Conservation (phyloP, 345 rosid genomes). For the Arabidopsis thaliana region DNA sequence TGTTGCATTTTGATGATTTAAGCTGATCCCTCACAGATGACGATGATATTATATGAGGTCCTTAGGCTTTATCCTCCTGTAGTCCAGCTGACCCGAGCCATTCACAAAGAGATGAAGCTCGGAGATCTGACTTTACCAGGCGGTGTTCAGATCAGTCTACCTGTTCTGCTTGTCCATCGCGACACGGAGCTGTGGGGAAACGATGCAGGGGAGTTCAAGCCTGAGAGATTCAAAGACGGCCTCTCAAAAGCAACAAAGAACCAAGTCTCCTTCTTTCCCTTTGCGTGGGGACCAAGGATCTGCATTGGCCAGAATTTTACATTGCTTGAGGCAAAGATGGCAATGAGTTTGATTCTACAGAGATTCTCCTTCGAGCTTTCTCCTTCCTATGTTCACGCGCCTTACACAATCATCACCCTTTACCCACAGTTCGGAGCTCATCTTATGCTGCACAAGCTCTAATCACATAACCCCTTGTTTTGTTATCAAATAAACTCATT, state of each 20-base stretch:
- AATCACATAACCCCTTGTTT: not conserved
- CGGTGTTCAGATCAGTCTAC: slow-evolving; percentile 33
- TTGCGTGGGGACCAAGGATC: slow-evolving; percentile 8
- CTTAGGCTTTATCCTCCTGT: slow-evolving; percentile 52
- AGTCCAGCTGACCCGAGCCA: slow-evolving; percentile 1
- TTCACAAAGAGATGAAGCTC: slow-evolving; percentile 41
- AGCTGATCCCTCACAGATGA: slow-evolving; percentile 30
- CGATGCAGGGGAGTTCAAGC: slow-evolving; percentile 3
- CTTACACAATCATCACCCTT: not conserved
- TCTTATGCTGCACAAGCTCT: not conserved
- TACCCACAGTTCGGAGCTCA: slow-evolving; percentile 8
- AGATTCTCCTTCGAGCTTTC: slow-evolving; percentile 8
- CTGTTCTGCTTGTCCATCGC: slow-evolving; percentile 42
- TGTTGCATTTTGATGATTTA: not conserved
- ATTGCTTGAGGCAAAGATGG: not conserved
- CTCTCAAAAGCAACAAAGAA: not conserved
- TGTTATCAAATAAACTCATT: not conserved
- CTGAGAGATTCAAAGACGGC: slow-evolving; percentile 3
- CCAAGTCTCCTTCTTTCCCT: slow-evolving; percentile 2
- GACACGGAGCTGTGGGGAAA: slow-evolving; percentile 22
- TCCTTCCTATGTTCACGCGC: slow-evolving; percentile 5
- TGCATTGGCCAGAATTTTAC: slow-evolving; percentile 9
- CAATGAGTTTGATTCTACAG: slow-evolving; percentile 1
- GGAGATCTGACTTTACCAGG: slow-evolving; percentile 41
- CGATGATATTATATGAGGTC: slow-evolving; percentile 51